Evolutionary conservation across 805 yeast species (phyloP).

Genomic region (Teunomyces pallodes): DNA sequence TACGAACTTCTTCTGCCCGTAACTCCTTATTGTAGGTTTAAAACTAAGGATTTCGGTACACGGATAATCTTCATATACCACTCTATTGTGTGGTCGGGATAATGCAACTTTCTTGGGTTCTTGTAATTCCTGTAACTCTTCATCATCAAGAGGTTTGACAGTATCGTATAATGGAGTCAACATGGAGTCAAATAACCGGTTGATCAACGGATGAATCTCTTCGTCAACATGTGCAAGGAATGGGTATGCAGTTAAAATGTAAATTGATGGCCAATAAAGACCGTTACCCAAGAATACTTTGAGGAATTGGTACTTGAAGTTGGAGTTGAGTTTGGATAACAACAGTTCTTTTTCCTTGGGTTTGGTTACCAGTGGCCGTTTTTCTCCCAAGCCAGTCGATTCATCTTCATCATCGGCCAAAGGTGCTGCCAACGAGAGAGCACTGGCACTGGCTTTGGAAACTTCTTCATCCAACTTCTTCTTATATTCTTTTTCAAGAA

Average conservation of each 20-base stretch:
- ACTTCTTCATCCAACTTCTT: constrained; percentile 53
- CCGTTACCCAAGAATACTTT: constrained; percentile 58
- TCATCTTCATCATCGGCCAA: constrained; percentile 55
- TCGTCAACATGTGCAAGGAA: constrained; percentile 54
- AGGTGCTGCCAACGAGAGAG: constrained; percentile 87
- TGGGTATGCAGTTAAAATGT: constrained; percentile 60
- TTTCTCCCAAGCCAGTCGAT: background rate
- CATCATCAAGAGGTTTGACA: constrained; percentile 16
- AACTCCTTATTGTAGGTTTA: constrained; percentile 26
- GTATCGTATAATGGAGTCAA: constrained; percentile 47
- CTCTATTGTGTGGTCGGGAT: constrained; percentile 23
- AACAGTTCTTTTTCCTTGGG: constrained; percentile 10
- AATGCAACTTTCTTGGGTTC: constrained; percentile 20
- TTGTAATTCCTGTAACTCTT: constrained; percentile 21
- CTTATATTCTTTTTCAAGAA: constrained; percentile 44
- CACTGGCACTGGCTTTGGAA: constrained; percentile 64
- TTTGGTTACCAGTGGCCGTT: background rate
- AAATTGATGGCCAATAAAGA: constrained; percentile 58
- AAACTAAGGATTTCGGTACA: constrained; percentile 22
- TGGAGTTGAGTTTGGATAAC: constrained; percentile 13
- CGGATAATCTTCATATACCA: constrained; percentile 25
- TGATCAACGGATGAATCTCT: constrained; percentile 45
- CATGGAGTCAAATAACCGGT: constrained; percentile 47
- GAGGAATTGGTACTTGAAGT: constrained; percentile 40
- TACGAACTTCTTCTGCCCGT: constrained; percentile 21